These are phyloP conservation scores for Cladochytrium replicatum DNA, from an alignment of 192 early-diverging fungal species.

Conservation along the genomic window DNA sequence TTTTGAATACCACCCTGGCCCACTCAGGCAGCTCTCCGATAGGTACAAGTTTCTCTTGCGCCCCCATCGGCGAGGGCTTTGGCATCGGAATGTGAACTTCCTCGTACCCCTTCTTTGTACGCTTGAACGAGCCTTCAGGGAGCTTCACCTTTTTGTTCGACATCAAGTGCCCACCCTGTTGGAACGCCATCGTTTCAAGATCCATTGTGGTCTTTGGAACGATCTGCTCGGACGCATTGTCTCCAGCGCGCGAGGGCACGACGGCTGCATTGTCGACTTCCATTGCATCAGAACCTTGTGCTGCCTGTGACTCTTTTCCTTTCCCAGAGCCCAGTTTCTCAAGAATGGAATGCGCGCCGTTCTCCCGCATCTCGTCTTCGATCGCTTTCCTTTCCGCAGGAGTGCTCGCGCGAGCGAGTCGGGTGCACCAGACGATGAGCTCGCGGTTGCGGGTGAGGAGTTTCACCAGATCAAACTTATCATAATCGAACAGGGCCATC, in stretches of 20 bases:
- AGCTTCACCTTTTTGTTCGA: slow-evolving; percentile 90
- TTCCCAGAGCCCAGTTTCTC: slow-evolving; percentile 40
- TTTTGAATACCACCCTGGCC: slow-evolving; percentile 66
- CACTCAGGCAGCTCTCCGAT: slow-evolving; percentile 65
- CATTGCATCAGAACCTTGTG: slow-evolving; percentile 59
- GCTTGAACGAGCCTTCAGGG: slow-evolving; percentile 87
- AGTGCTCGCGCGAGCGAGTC: slow-evolving; percentile 63
- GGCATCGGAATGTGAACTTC: slow-evolving; percentile 93
- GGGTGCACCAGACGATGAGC: slow-evolving; percentile 83
- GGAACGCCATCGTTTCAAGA: slow-evolving; percentile 74
- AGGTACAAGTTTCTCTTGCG: slow-evolving; percentile 53
- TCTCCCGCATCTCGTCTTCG: slow-evolving; percentile 63
- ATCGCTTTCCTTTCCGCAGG: slow-evolving; percentile 28
- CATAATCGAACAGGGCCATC: slow-evolving; percentile 92
- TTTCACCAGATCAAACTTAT: slow-evolving; percentile 92
- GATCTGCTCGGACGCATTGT: slow-evolving; percentile 43
- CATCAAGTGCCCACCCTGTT: slow-evolving; percentile 94
- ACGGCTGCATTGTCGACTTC: slow-evolving; percentile 47
- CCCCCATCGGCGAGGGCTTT: slow-evolving; percentile 50
- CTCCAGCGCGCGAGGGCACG: slow-evolving; percentile 9
- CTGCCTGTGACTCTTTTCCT: slow-evolving; percentile 48
- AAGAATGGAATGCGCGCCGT: slow-evolving; percentile 62
- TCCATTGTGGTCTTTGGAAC: slow-evolving; percentile 46
- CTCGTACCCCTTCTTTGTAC: slow-evolving; percentile 80
- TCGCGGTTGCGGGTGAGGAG: slow-evolving; percentile 80